These are phyloP conservation scores for Hanseniaspora vineae DNA, from an alignment of 805 yeast species.

Conservation along the genomic window DNA sequence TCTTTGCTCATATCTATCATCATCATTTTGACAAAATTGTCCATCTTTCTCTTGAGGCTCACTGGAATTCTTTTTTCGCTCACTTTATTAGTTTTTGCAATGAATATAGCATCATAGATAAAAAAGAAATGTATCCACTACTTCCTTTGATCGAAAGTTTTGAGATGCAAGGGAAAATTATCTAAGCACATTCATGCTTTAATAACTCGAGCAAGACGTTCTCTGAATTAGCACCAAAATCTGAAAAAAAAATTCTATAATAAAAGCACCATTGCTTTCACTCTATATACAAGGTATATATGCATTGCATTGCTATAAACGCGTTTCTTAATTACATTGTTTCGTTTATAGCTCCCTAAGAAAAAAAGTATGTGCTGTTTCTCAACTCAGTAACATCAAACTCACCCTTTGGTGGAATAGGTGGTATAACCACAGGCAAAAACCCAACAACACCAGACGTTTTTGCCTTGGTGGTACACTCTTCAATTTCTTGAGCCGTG, in stretches of 20 bases:
- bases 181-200: slow-evolving; percentile 9
- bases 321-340: not conserved
- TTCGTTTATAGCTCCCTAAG: slow-evolving; percentile 7
- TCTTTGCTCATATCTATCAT: slow-evolving; percentile 89
- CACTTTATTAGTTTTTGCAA: slow-evolving; percentile 81
- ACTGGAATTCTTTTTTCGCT: slow-evolving; percentile 95
- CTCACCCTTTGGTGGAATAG: slow-evolving; percentile 66
- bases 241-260: not conserved
- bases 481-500: slow-evolving; percentile 13
- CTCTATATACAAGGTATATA: not conserved
- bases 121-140: slow-evolving; percentile 69
- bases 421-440: slow-evolving; percentile 59
- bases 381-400: slow-evolving; percentile 66
- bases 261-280: no score
- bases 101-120: slow-evolving; percentile 72
- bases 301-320: not conserved
- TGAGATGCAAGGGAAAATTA: slow-evolving; percentile 78
- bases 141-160: slow-evolving; percentile 62
- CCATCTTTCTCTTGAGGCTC: slow-evolving; percentile 90
- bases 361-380: slow-evolving; percentile 71
- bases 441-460: slow-evolving; percentile 30
- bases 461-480: slow-evolving; percentile 10
- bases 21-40: slow-evolving; percentile 89
- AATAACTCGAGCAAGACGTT: not conserved
- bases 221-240: no score